A percentile compares a stretch with the other conserved stretches of the same genome.
Evolutionary conservation across 108 stramenopile species (phyloP).

Genomic region (Pseudonitzschia delicatissima): DNA sequence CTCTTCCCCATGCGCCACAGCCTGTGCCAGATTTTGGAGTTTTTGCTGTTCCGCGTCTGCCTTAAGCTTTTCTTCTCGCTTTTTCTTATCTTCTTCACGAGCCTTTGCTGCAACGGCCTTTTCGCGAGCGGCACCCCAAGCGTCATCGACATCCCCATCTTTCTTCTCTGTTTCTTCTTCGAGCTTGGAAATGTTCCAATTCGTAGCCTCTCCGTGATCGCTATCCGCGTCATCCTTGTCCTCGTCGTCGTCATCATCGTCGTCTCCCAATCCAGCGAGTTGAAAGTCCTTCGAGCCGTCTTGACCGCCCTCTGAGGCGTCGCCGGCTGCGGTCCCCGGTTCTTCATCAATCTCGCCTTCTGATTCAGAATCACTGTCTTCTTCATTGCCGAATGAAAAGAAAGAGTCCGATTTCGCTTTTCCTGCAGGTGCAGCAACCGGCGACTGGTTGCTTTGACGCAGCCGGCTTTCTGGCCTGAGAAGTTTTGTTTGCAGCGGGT

Average conservation of each 20-base stretch:
- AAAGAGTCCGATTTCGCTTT: conserved; percentile 39
- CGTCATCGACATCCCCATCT: conserved; percentile 67
- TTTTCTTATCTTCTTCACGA: conserved; percentile 76
- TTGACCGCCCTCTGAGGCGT: conserved; percentile 9
- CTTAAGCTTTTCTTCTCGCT: conserved; percentile 76
- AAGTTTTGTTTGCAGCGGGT: conserved; percentile 36
- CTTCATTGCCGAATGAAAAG: conserved; percentile 75
- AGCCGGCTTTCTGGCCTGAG: conserved; percentile 42
- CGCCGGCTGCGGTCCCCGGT: conserved; percentile 9
- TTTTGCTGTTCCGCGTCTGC: conserved; percentile 72
- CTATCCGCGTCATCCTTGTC: conserved; percentile 61
- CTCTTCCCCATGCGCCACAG: conserved; percentile 74
- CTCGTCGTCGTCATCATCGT: conserved; percentile 53
- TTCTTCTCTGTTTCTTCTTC: conserved; percentile 41
- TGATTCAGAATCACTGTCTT: conserved; percentile 73
- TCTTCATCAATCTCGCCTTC: conserved; percentile 37
- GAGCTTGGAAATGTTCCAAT: conserved; percentile 64
- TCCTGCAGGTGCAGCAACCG: conserved; percentile 27
- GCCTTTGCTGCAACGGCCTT: conserved; percentile 69
- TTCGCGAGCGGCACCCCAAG: conserved; percentile 80
- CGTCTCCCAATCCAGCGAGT: conserved; percentile 35
- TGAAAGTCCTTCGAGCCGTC: conserved; percentile 30
- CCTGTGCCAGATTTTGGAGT: conserved; percentile 70
- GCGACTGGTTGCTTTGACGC: conserved; percentile 19
- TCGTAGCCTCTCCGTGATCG: conserved; percentile 47